Evolutionary conservation across 768 basidiomycete species (phyloP).

Genomic region (Neoboletus brunneissimus): DNA sequence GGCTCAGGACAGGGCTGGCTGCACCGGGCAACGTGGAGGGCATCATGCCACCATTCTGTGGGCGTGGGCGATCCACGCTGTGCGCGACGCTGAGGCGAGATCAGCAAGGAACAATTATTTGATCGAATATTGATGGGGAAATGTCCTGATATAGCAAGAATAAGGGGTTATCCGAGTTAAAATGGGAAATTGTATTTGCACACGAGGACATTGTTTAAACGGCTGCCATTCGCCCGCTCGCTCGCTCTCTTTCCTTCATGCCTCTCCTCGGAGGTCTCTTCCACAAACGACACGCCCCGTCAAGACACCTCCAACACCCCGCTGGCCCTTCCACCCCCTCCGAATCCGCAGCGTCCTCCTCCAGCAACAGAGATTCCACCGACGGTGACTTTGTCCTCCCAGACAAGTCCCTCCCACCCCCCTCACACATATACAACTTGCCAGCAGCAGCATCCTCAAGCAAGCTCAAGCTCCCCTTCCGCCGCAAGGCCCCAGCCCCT

Average conservation of each 20-base stretch:
- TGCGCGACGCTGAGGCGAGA: not conserved
- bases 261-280: slow-evolving; percentile 31
- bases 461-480: too few relatives aligned
- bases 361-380: too few relatives aligned
- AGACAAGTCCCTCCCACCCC: too few relatives aligned
- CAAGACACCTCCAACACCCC: not conserved
- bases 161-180: slow-evolving; percentile 12
- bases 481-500: too few relatives aligned
- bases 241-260: slow-evolving; percentile 13
- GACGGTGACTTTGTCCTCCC: too few relatives aligned
- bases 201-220: slow-evolving; percentile 13
- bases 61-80: slow-evolving; percentile 2
- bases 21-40: not conserved
- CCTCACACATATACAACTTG: too few relatives aligned
- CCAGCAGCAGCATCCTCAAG: too few relatives aligned
- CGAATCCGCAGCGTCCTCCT: too few relatives aligned
- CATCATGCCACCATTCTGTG: not conserved
- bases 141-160: not conserved
- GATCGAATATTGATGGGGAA: slow-evolving; percentile 3
- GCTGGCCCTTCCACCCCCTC: not conserved
- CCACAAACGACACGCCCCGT: slow-evolving; percentile 15
- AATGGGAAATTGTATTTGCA: slow-evolving; percentile 1
- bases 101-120: slow-evolving; percentile 8
- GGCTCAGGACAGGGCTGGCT: not conserved
- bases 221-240: not conserved